Percentiles rank a stretch among this genome's conserved stretches.
These are phyloP conservation scores for Plasmodium malariae DNA, from an alignment of 169 alveolate species.

Conservation along the genomic window DNA sequence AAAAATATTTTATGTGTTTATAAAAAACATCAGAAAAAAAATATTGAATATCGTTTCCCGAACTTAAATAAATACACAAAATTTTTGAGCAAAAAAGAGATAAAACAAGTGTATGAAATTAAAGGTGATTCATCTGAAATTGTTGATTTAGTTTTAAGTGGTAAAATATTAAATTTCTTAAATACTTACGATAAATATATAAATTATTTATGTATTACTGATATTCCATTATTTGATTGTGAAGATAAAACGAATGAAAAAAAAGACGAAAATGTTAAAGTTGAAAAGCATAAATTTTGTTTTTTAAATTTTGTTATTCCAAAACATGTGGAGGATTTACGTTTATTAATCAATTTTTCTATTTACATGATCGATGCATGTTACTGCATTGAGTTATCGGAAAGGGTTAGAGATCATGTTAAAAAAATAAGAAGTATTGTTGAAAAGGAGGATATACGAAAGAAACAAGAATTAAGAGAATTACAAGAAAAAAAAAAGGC, in stretches of 20 bases:
- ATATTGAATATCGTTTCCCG: constrained; percentile 38
- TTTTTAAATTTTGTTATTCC: constrained; percentile 52
- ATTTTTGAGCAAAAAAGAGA: constrained; percentile 38
- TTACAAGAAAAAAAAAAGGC: constrained; percentile 68
- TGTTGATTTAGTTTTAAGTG: constrained; percentile 44
- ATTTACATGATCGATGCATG: constrained; percentile 76
- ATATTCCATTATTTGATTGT: constrained; percentile 35
- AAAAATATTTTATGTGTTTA: constrained; percentile 51
- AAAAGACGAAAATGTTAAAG: constrained; percentile 9
- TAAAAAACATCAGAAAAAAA: constrained; percentile 58
- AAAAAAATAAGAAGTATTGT: constrained; percentile 64
- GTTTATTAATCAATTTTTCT: constrained; percentile 35
- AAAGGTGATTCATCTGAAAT: constrained; percentile 73
- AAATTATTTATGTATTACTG: constrained; percentile 63
- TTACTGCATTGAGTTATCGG: constrained; percentile 43
- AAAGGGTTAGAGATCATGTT: constrained; percentile 64
- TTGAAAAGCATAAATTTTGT: constrained; percentile 51
- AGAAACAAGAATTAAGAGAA: constrained; percentile 61
- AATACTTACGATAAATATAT: constrained; percentile 53
- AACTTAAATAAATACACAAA: constrained; percentile 56
- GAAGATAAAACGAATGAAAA: constrained; percentile 30
- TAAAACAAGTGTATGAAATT: constrained; percentile 42
- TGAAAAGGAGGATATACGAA: constrained; percentile 55
- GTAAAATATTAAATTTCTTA: constrained; percentile 47
- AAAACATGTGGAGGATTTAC: constrained; percentile 32